Evolutionary conservation across 257 asterid species (phyloP).

Genomic region (Euphrasia confusa): DNA sequence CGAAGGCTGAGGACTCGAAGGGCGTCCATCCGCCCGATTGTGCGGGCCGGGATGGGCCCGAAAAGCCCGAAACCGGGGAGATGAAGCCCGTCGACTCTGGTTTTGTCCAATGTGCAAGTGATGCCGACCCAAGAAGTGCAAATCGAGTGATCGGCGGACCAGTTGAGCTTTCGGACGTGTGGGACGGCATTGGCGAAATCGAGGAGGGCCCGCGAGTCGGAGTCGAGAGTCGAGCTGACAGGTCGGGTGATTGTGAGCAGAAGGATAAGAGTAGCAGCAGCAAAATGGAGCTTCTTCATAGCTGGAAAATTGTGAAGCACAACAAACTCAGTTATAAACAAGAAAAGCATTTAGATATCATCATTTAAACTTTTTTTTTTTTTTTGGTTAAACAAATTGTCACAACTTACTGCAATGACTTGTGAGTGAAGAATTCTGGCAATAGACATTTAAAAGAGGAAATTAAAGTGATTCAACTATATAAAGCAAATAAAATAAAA

Average conservation of each 20-base stretch:
- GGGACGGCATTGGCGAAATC: slow-evolving; percentile 59
- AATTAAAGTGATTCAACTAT: slow-evolving; percentile 8
- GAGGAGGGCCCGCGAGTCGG: slow-evolving; percentile 66
- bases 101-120: slow-evolving; percentile 47
- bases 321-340: background rate
- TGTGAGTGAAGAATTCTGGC: slow-evolving; percentile 20
- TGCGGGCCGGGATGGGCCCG: slow-evolving; percentile 61
- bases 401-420: slow-evolving; percentile 10
- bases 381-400: background rate
- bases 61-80: slow-evolving; percentile 82
- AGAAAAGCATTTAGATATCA: background rate
- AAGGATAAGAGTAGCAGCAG: slow-evolving; percentile 26
- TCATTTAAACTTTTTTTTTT: too few species aligned
- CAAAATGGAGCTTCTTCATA: slow-evolving; percentile 37
- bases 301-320: too few species aligned
- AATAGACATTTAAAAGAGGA: background rate
- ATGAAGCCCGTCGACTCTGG: slow-evolving; percentile 59
- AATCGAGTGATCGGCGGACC: slow-evolving; percentile 37
- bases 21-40: slow-evolving; percentile 53
- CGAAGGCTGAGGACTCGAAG: slow-evolving; percentile 69
- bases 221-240: slow-evolving; percentile 42
- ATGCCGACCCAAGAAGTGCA: slow-evolving; percentile 83
- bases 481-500: too few species aligned
- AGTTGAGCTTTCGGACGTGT: slow-evolving; percentile 63
- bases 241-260: slow-evolving; percentile 27